A percentile compares a stretch with the other conserved stretches of the same genome.
Evolutionary conservation across 768 basidiomycete species (phyloP).

Genomic region (Cytidiella melzeri): DNA sequence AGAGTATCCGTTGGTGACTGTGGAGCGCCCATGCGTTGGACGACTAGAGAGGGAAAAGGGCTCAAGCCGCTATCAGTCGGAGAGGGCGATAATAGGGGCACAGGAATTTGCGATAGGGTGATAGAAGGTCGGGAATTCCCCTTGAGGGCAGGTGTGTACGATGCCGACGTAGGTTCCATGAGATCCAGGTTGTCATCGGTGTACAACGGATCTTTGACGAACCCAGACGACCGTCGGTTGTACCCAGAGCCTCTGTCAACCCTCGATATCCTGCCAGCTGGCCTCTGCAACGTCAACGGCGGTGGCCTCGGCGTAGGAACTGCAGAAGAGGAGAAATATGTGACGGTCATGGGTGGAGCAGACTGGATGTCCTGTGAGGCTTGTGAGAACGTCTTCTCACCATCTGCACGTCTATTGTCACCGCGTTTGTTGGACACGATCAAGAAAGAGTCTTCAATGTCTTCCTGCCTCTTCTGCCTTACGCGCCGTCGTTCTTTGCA

Average conservation of each 20-base stretch:
- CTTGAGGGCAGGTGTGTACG: background rate
- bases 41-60: too few relatives aligned
- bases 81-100: background rate
- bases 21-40: background rate
- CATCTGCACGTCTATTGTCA: background rate
- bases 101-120: constrained; percentile 1
- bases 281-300: background rate
- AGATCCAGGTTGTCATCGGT: constrained; percentile 8
- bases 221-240: background rate
- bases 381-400: background rate
- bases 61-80: too few relatives aligned
- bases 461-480: constrained; percentile 19
- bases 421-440: background rate
- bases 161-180: constrained; percentile 6
- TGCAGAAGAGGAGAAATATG: background rate
- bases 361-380: background rate
- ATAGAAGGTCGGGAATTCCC: background rate
- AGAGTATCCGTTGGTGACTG: constrained; percentile 15
- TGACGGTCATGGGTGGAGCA: background rate
- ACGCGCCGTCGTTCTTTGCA: constrained; percentile 31
- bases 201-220: constrained; percentile 11
- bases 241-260: background rate
- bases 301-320: background rate
- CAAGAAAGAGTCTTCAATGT: constrained; percentile 2
- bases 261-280: background rate